Evolutionary conservation across 2,329 filamentous ascomycete species (phyloP).

Genomic region (Xylaria sp.): DNA sequence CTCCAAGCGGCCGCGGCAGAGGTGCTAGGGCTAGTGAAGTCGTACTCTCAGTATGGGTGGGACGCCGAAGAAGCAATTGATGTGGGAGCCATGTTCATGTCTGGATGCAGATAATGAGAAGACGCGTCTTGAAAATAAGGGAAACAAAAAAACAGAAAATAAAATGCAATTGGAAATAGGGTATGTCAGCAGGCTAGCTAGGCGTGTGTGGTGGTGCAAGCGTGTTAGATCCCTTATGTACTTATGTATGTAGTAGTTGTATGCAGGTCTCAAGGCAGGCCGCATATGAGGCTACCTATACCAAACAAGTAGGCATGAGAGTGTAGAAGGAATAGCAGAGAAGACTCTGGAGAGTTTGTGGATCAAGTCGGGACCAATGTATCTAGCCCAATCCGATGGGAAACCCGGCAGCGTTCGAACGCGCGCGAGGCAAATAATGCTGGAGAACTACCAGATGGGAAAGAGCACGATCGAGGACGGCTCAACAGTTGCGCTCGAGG

Average conservation of each 20-base stretch:
- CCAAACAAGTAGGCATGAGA: constrained; percentile 23
- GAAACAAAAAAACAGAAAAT: constrained; percentile 13
- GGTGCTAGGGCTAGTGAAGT: constrained; percentile 13
- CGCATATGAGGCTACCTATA: constrained; percentile 38
- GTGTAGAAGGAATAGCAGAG: constrained; percentile 21
- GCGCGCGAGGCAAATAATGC: constrained; percentile 20
- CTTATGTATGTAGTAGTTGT: constrained; percentile 18
- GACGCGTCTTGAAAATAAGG: constrained; percentile 30
- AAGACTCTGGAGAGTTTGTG: constrained; percentile 17
- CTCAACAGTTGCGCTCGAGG: not conserved
- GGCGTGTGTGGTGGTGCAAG: constrained; percentile 19
- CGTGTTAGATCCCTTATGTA: constrained; percentile 29
- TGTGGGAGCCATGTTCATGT: constrained; percentile 26
- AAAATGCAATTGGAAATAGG: constrained; percentile 13
- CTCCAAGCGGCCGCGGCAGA: constrained; percentile 20
- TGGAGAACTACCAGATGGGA: constrained; percentile 6
- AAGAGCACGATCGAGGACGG: not conserved
- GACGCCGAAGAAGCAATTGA: constrained; percentile 32
- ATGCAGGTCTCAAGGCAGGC: constrained; percentile 40
- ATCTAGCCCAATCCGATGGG: constrained; percentile 25
- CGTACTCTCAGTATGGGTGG: constrained; percentile 27
- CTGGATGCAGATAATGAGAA: constrained; percentile 7
- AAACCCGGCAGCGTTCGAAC: constrained; percentile 27
- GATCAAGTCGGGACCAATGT: constrained; percentile 21
- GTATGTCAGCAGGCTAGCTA: constrained; percentile 28